Base-by-base conservation (phyloP, 768 basidiomycete species). In the Multifurca ochricompacta region DNA sequence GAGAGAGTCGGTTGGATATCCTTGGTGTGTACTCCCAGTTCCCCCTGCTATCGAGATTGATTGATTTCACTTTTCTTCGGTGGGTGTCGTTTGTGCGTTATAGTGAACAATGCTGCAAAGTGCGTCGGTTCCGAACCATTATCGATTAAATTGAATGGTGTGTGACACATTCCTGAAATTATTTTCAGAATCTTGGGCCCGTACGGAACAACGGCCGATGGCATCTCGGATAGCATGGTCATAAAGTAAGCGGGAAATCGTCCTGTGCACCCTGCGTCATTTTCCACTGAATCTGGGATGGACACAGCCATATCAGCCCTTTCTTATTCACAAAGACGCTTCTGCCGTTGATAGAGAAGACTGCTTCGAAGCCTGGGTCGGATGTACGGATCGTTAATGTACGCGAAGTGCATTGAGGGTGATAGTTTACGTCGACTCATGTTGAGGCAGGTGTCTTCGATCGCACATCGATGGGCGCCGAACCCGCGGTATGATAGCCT, bases 301-400 rank as follows among this genome's bases (percentile, higher is more conserved):
- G 74, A 71, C 21, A 60, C 66, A 67, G 79, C 66, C 68, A 78
- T 68, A 57, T 85, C 67, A 49, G 79, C 68, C 81, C 81, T 65
- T 63, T 80, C 51, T 72, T 77, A 13, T 74, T 85, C 56, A 83
- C 80, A 8, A 66, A 71, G 19, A 71, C 74, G 3, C 71, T 85
- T 6, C 69, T 82, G 34, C 78, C 82, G 2, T 63, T 82, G 2
- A 62, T 85, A 43, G 68, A 67, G 36, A 65, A 69, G 48, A 84
- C 84, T 1, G 76, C 80, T 0, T 58, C 69, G 16, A 65, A 73
- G 42, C 66, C 72, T 0, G 67, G 68, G 21, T 72, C 79, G 0
- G 84, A 85, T 54, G 82, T 83, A 43, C 77, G 83, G 16, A 71
- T 86, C 13, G 71, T 84, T 9, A 74, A 78, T 51, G 82, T 83